Conservation (phyloP, 1,284 basidiomycete genomes). For the Porodaedalea pini region DNA sequence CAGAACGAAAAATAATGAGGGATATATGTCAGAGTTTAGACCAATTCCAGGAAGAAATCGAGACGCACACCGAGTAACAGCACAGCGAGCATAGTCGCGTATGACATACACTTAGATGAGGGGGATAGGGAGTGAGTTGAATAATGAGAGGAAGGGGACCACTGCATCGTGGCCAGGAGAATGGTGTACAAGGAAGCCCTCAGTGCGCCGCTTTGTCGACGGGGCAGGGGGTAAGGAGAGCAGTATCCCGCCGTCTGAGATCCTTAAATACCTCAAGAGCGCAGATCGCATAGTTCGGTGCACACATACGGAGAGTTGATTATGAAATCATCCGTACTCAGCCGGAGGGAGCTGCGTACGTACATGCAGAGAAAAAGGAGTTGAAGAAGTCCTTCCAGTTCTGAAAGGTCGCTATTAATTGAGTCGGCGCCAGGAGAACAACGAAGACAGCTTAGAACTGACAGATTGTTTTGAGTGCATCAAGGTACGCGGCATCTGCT, state of each 20-base stretch:
- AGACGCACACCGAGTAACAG: conserved; percentile 4
- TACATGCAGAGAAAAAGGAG: neutral
- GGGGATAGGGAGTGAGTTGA: neutral
- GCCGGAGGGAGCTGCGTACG: neutral
- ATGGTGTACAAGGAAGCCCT: neutral
- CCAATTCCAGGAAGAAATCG: neutral
- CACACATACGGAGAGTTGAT: neutral
- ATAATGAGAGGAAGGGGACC: conserved; percentile 14
- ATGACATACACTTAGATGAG: neutral
- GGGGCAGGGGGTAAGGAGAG: neutral
- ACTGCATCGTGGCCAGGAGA: neutral
- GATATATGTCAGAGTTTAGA: neutral
- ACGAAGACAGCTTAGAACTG: conserved; percentile 2
- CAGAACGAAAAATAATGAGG: neutral
- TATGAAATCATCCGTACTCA: neutral
- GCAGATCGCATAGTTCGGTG: neutral
- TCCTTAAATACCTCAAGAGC: neutral
- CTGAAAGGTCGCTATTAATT: neutral
- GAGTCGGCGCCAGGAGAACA: neutral
- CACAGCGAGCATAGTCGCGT: neutral
- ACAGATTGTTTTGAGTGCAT: neutral
- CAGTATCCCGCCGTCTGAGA: neutral
- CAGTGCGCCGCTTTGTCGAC: neutral
- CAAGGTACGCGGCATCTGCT: neutral
- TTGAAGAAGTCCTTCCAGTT: neutral